Conservation (phyloP, 2,329 filamentous ascomycete species). For the Dactylellina cionopaga region DNA sequence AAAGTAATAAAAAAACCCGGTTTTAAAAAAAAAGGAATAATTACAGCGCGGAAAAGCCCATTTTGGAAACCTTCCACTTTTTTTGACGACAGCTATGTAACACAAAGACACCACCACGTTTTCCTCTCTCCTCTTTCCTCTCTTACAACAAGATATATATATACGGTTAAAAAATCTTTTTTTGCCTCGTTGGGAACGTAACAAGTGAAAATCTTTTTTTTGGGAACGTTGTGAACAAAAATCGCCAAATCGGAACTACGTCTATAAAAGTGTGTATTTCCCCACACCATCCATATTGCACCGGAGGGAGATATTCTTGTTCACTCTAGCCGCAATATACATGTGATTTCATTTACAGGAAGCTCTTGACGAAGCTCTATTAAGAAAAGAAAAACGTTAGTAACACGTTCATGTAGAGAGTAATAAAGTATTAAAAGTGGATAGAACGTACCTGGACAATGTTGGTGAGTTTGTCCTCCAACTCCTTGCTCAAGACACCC, state of each 20-base stretch:
- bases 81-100: constrained; percentile 48
- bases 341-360: constrained; percentile 45
- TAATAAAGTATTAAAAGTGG: neutral
- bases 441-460: constrained; percentile 64
- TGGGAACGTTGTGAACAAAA: constrained; percentile 9
- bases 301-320: constrained; percentile 32
- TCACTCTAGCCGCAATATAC: constrained; percentile 39
- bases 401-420: neutral
- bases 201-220: constrained; percentile 46
- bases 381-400: constrained; percentile 7
- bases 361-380: constrained; percentile 56
- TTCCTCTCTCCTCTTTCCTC: constrained; percentile 17
- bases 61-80: constrained; percentile 23
- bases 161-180: constrained; percentile 37
- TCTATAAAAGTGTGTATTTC: constrained; percentile 42
- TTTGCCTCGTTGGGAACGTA: constrained; percentile 29
- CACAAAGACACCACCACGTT: constrained; percentile 16
- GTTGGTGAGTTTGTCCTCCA: constrained; percentile 83
- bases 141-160: constrained; percentile 42
- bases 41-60: constrained; percentile 49
- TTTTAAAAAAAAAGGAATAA: constrained; percentile 41
- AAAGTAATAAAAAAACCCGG: constrained; percentile 9
- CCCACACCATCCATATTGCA: constrained; percentile 54
- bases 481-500: constrained; percentile 93
- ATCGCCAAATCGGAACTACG: constrained; percentile 38